A percentile compares a stretch with the other conserved stretches of the same genome.
Conservation (phyloP, 768 basidiomycete species). For the Rhizopogon roseolus region DNA sequence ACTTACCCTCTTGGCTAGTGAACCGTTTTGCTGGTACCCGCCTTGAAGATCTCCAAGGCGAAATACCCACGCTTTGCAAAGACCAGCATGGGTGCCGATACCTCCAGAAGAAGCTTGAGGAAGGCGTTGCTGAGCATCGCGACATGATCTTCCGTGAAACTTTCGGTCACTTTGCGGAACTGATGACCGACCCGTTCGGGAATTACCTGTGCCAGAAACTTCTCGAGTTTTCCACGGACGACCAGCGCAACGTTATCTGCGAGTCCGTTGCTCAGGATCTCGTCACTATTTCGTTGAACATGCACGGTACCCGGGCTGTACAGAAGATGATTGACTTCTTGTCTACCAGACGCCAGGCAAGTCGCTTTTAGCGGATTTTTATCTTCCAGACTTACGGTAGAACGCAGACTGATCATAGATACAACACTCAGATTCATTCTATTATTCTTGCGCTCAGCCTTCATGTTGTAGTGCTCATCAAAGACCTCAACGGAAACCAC, state of each 20-base stretch:
- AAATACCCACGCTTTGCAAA: constrained; percentile 92
- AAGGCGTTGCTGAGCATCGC: constrained; percentile 90
- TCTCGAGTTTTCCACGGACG: constrained; percentile 94
- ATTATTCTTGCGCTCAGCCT: constrained; percentile 95
- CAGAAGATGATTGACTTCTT: constrained; percentile 99
- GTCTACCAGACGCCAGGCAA: constrained; percentile 88
- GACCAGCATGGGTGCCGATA: constrained; percentile 99
- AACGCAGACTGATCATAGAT: constrained; percentile 73
- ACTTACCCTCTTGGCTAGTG: constrained; percentile 40
- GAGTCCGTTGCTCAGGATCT: constrained; percentile 97
- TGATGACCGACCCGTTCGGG: constrained; percentile 99
- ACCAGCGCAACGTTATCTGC: constrained; percentile 94
- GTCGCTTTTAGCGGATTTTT: constrained; percentile 32
- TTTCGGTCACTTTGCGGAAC: constrained; percentile 93
- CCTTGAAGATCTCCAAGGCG: constrained; percentile 92
- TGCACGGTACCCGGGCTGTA: constrained; percentile 99
- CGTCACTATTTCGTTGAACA: constrained; percentile 97
- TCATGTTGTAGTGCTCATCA: constrained; percentile 98
- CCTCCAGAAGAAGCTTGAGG: constrained; percentile 97
- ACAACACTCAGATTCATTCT: constrained; percentile 89
- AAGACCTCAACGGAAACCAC: constrained; percentile 95
- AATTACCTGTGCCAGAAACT: constrained; percentile 99
- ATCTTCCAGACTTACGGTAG: constrained; percentile 49
- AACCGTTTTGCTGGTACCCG: constrained; percentile 97
- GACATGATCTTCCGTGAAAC: constrained; percentile 99